Conservation (phyloP, 2,329 filamentous ascomycete genomes). For the Decorospora gaudefroyi region DNA sequence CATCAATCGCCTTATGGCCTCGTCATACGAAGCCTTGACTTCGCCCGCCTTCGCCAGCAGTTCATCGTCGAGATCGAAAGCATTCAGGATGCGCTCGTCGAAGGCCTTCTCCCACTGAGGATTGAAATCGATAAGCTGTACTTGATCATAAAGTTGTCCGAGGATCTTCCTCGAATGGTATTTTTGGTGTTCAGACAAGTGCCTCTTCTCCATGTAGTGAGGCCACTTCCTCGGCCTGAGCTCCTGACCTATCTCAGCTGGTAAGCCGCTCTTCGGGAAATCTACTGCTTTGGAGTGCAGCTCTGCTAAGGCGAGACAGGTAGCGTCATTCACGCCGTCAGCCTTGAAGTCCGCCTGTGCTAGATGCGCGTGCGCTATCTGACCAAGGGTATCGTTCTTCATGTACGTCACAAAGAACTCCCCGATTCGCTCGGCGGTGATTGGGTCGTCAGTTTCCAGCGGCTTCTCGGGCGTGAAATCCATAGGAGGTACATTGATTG, state of each 20-base stretch:
- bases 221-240: constrained; percentile 71
- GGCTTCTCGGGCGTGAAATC: constrained; percentile 67
- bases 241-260: constrained; percentile 67
- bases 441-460: constrained; percentile 61
- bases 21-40: constrained; percentile 80
- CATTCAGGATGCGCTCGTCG: constrained; percentile 71
- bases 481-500: constrained; percentile 79
- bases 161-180: constrained; percentile 75
- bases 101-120: constrained; percentile 75
- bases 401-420: constrained; percentile 91
- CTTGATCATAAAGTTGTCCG: constrained; percentile 80
- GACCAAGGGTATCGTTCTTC: constrained; percentile 81
- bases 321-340: constrained; percentile 67
- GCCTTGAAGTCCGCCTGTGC: constrained; percentile 69
- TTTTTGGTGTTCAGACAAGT: constrained; percentile 51
- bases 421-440: constrained; percentile 73
- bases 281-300: constrained; percentile 93
- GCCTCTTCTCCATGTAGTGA: constrained; percentile 82
- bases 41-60: constrained; percentile 63
- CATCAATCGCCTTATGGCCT: constrained; percentile 76
- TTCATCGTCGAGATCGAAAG: constrained; percentile 60
- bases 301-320: constrained; percentile 72
- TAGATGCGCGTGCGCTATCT: constrained; percentile 81
- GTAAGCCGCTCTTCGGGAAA: constrained; percentile 85
- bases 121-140: constrained; percentile 69